Evolutionary conservation across 2,329 filamentous ascomycete genomes (phyloP).

Genomic region (Botrytis fabae): DNA sequence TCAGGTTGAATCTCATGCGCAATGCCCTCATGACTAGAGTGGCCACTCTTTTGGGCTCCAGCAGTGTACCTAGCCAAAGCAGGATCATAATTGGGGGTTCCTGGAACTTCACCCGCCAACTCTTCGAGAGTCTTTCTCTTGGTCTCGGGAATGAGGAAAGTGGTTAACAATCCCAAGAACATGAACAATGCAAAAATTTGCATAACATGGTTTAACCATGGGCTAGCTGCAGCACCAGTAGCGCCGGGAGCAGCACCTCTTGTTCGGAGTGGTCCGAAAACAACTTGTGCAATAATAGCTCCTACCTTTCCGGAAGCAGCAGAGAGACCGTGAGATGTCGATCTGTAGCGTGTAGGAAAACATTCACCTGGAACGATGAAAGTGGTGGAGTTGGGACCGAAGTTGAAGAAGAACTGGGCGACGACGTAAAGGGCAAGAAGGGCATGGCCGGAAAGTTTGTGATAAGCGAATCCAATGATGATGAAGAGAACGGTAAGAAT

Average conservation of each 20-base stretch:
- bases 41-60: not conserved
- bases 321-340: conserved; percentile 43
- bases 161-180: conserved; percentile 67
- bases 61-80: not conserved
- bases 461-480: conserved; percentile 61
- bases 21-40: conserved; percentile 3
- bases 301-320: conserved; percentile 43
- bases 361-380: conserved; percentile 72
- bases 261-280: conserved; percentile 55
- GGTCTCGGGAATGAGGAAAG: conserved; percentile 73
- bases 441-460: conserved; percentile 49
- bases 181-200: conserved; percentile 79
- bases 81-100: conserved; percentile 21
- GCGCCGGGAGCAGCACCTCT: conserved; percentile 37
- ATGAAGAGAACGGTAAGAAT: conserved; percentile 63
- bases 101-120: conserved; percentile 41
- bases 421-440: conserved; percentile 64
- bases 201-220: conserved; percentile 72
- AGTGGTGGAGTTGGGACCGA: conserved; percentile 68
- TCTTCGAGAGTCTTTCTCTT: conserved; percentile 73
- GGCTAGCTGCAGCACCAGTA: conserved; percentile 37
- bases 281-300: conserved; percentile 46
- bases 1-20: not conserved
- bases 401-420: conserved; percentile 68
- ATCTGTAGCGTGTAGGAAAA: conserved; percentile 43